These are phyloP conservation scores for Sarocladiaceae sp. DNA, from an alignment of 2,329 filamentous ascomycete species.

Conservation along the genomic window DNA sequence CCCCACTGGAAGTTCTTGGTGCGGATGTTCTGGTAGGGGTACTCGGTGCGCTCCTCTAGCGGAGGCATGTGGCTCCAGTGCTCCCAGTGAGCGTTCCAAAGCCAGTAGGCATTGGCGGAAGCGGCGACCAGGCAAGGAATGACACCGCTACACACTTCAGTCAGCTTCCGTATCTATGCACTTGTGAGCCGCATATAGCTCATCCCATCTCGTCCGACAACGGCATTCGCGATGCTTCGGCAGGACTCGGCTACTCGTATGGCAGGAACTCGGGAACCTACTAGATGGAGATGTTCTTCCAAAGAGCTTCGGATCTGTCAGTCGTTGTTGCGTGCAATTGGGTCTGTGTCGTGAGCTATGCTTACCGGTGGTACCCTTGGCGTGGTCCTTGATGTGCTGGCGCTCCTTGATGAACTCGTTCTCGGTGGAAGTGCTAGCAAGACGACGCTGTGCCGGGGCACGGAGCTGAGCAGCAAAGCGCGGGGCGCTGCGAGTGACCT, in stretches of 20 bases:
- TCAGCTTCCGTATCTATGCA: neutral
- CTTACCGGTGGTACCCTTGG: conserved; percentile 76
- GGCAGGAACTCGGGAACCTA: conserved; percentile 41
- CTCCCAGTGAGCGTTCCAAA: conserved; percentile 97
- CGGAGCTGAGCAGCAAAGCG: conserved; percentile 59
- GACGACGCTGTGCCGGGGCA: conserved; percentile 61
- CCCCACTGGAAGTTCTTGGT: conserved; percentile 95
- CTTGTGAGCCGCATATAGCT: neutral
- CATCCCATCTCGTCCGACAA: neutral
- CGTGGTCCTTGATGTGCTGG: conserved; percentile 85
- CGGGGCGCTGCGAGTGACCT: conserved; percentile 57
- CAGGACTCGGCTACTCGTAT: neutral
- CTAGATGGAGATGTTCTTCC: conserved; percentile 96
- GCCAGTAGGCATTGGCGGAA: conserved; percentile 76
- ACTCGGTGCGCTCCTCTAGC: conserved; percentile 86
- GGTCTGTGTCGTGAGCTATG: conserved; percentile 8
- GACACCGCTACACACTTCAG: conserved; percentile 63
- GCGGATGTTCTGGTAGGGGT: conserved; percentile 97
- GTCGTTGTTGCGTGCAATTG: conserved; percentile 19
- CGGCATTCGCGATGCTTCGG: conserved; percentile 10
- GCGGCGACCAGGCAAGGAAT: conserved; percentile 70
- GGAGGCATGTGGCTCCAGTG: conserved; percentile 84
- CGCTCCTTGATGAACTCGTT: conserved; percentile 95
- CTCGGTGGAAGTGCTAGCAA: conserved; percentile 70
- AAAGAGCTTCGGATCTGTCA: conserved; percentile 65